phyloP scores from a whole-genome alignment of 164 flowering plant genomes.

The Umbellularia californica region DNA sequence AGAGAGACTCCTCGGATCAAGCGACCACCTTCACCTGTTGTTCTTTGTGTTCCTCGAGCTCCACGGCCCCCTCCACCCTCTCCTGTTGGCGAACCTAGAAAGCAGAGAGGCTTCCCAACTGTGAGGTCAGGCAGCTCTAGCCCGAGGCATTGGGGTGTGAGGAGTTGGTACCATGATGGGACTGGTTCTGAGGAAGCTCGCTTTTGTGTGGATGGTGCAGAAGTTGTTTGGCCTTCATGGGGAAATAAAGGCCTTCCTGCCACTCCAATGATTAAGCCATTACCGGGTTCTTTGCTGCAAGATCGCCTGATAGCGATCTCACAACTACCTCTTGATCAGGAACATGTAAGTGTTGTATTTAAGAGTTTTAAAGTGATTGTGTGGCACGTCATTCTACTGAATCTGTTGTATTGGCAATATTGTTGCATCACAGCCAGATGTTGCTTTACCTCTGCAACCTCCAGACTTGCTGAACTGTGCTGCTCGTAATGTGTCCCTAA shows the following conservation, averaged over 20 bases:
- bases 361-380: not conserved
- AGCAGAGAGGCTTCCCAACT: slow-evolving; percentile 81
- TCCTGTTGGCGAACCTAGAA: slow-evolving; percentile 79
- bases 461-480: slow-evolving; percentile 52
- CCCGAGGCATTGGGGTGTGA: slow-evolving; percentile 92
- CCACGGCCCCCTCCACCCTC: slow-evolving; percentile 92
- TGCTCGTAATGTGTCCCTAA: slow-evolving; percentile 41
- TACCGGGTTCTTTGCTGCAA: slow-evolving; percentile 71
- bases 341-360: slow-evolving; percentile 60
- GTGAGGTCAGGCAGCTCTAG: slow-evolving; percentile 99
- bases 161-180: slow-evolving; percentile 82
- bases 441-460: slow-evolving; percentile 79
- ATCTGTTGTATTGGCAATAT: slow-evolving; percentile 9
- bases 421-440: slow-evolving; percentile 66
- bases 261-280: slow-evolving; percentile 63
- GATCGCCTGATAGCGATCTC: slow-evolving; percentile 83
- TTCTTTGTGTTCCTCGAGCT: slow-evolving; percentile 87
- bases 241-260: slow-evolving; percentile 62
- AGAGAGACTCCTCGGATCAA: slow-evolving; percentile 81
- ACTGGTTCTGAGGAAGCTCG: slow-evolving; percentile 54
- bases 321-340: slow-evolving; percentile 81
- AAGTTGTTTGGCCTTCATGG: slow-evolving; percentile 93
- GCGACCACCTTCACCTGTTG: slow-evolving; percentile 95
- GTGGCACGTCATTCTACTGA: slow-evolving; percentile 6
- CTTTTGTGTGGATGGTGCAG: slow-evolving; percentile 65